Evolutionary conservation across 192 early-diverging fungal species (phyloP), one percentile per base, ranked within the genome.

Genomic region (Lobosporangium transversale): DNA sequence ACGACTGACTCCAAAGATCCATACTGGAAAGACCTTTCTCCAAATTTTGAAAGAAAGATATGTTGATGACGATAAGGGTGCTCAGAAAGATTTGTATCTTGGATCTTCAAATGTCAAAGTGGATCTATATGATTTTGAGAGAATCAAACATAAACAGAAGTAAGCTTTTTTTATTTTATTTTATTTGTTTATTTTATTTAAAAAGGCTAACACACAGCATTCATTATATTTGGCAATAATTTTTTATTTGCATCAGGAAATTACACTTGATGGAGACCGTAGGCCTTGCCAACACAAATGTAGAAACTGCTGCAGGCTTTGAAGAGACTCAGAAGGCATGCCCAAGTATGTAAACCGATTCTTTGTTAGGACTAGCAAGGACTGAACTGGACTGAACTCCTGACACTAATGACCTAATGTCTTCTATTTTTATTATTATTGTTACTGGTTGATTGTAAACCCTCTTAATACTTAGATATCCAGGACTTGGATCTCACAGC

Each of bases 61-160:
- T 48, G 64, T 84, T 0, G 68, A 66, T 11, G 31, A 62, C 2
- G 59, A 62, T 3, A 35, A 66, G 53, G 44, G 17, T 4, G 48
- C 17, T 9, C 5, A 48, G 23, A 59, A 63, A 29, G 36, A 21
- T 14, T 45, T 58, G n/a, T 62, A 59, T 20, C 80, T 81, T 51
- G 87, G 85, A 47, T 67, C 81, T 26, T 82, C 67, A 35, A 70
- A 74, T 11, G 66, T 86, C 42, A 67, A 81, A 23, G 85, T 88
- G 0, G 87, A 88, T 30, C 69, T 81, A 9, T 81, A 79, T 24
- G 87, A 85, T 9, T 88, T 85, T 69, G 85, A 85, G 11, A 81
- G 84, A 23, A 65, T 88, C 53, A 58, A 78, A 35, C 67, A 76
- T 3, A 60, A 65, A 29, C 81, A 86, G 57, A 63, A 74, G 85